A percentile compares a stretch with the other conserved stretches of the same genome.
These are phyloP conservation scores for Wickerhamiella qilinensis DNA, from an alignment of 805 yeast genomes.

Conservation along the genomic window DNA sequence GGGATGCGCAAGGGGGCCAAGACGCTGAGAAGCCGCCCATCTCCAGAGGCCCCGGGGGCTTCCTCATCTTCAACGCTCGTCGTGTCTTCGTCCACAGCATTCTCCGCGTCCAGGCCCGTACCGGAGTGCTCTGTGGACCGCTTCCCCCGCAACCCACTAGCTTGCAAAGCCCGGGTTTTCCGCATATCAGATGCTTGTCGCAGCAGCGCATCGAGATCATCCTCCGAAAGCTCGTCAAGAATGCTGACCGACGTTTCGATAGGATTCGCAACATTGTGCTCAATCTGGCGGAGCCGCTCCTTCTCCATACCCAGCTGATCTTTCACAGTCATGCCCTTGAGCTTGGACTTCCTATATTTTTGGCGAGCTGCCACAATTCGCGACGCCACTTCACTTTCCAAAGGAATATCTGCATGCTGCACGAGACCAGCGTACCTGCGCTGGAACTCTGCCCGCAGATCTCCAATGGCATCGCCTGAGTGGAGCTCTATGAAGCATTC, in stretches of 20 bases:
- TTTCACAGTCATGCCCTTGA: constrained; percentile 33
- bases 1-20: constrained; percentile 60
- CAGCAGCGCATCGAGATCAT: constrained; percentile 21
- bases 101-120: constrained; percentile 17
- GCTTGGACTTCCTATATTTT: constrained; percentile 22
- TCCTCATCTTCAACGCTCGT: constrained; percentile 19
- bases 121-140: constrained; percentile 22
- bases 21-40: constrained; percentile 23
- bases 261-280: constrained; percentile 24
- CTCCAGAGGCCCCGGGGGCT: constrained; percentile 7
- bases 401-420: constrained; percentile 40
- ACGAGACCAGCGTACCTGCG: constrained; percentile 60
- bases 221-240: constrained; percentile 12
- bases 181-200: constrained; percentile 1
- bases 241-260: constrained; percentile 53
- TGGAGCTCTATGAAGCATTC: constrained; percentile 69
- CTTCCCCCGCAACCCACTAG: neutral
- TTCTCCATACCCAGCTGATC: constrained; percentile 66
- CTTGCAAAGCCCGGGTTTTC: neutral
- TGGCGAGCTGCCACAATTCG: constrained; percentile 35
- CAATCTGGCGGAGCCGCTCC: constrained; percentile 38
- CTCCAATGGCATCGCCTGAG: constrained; percentile 50
- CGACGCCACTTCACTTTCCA: constrained; percentile 33
- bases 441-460: constrained; percentile 63
- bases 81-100: constrained; percentile 16